These are phyloP conservation scores for Solanum hybrid DNA, from an alignment of 305 asterid genomes.

Conservation along the genomic window DNA sequence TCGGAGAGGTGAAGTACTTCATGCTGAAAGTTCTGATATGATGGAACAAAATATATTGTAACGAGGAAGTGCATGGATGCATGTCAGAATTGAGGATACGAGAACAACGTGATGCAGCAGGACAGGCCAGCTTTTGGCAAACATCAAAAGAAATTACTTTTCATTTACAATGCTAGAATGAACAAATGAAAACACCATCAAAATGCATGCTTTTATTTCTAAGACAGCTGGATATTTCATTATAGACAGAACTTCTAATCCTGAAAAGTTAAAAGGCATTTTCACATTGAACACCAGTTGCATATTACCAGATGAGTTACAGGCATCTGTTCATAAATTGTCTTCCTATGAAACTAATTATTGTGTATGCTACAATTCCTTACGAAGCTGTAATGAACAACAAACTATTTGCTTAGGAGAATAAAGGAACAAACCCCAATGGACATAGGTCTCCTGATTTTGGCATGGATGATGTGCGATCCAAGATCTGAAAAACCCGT, in stretches of 20 bases:
- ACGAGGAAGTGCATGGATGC: not conserved
- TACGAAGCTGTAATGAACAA: not conserved
- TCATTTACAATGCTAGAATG: not conserved
- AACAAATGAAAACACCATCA: not conserved
- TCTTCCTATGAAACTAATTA: not conserved
- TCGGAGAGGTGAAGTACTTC: not conserved
- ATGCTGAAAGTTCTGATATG: not conserved
- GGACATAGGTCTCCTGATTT: slow-evolving; percentile 69
- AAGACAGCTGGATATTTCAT: not conserved
- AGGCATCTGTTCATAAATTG: not conserved
- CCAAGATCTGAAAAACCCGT: slow-evolving; percentile 80
- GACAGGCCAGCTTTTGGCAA: not conserved
- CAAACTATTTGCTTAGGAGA: not conserved
- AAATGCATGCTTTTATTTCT: not conserved
- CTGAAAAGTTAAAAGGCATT: not conserved
- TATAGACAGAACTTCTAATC: not conserved
- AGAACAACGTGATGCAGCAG: not conserved
- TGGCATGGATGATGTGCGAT: slow-evolving; percentile 71
- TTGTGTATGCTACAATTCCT: not conserved
- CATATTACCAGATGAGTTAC: not conserved
- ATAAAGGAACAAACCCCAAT: slow-evolving; percentile 39
- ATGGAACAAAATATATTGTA: not conserved
- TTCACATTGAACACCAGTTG: not conserved
- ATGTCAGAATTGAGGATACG: not conserved
- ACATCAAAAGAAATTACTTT: not conserved